Percentiles rank a stretch among this genome's conserved stretches.
phyloP scores from a whole-genome alignment of 306 rosid genomes.

The Benincasa hispida region DNA sequence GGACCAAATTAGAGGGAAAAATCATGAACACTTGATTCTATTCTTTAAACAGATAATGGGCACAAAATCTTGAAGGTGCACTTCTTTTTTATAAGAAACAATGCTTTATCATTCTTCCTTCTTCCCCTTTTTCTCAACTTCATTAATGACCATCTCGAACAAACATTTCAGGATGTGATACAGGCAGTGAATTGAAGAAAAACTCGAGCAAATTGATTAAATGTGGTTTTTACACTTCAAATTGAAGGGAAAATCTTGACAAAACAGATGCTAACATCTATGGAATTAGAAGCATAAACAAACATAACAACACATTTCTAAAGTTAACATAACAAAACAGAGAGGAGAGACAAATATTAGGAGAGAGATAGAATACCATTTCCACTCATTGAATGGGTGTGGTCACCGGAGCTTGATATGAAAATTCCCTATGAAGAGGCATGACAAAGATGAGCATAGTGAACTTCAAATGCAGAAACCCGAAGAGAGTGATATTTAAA shows the following conservation, averaged over 20 bases:
- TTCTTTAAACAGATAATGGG: not conserved
- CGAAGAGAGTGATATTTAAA: not conserved
- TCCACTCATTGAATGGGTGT: slow-evolving; percentile 82
- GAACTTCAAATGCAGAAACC: not conserved
- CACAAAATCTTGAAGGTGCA: not conserved
- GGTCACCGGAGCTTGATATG: slow-evolving; percentile 86
- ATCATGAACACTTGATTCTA: not conserved
- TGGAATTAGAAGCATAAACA: not conserved
- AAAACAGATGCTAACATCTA: not conserved
- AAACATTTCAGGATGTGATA: not conserved
- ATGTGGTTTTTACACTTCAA: not conserved
- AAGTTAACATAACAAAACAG: not conserved
- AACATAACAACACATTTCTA: not conserved
- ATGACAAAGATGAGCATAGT: not conserved
- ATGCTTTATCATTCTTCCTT: not conserved
- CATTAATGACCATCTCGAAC: not conserved
- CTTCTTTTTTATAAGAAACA: not conserved
- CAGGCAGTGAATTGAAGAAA: not conserved
- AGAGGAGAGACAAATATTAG: not conserved
- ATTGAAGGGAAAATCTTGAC: not conserved
- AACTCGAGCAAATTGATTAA: not conserved
- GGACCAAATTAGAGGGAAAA: not conserved
- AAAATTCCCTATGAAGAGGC: slow-evolving; percentile 51
- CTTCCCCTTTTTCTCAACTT: not conserved
- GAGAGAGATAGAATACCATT: slow-evolving; percentile 46